A percentile compares a stretch with the other conserved stretches of the same genome.
Conservation (phyloP, 805 yeast species). For the Lipomyces orientalis region DNA sequence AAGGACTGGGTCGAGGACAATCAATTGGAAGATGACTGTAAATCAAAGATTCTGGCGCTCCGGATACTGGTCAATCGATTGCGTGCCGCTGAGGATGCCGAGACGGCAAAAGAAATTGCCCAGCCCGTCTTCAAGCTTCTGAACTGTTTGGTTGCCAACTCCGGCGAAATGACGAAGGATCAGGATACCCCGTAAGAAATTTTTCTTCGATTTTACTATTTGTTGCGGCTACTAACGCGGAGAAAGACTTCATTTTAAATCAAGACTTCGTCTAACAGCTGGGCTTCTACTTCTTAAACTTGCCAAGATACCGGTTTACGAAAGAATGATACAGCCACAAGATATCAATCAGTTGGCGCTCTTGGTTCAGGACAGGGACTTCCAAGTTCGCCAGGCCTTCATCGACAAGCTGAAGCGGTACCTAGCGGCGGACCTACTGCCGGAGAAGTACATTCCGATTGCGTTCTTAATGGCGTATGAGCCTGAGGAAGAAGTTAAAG, state of each 20-base stretch:
- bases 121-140: slow-evolving; percentile 72
- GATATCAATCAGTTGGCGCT: slow-evolving; percentile 61
- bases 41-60: slow-evolving; percentile 59
- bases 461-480: slow-evolving; percentile 80
- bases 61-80: slow-evolving; percentile 66
- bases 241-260: slow-evolving; percentile 53
- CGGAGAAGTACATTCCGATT: slow-evolving; percentile 70
- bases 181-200: slow-evolving; percentile 56
- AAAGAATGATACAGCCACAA: slow-evolving; percentile 57
- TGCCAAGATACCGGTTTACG: slow-evolving; percentile 60
- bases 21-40: slow-evolving; percentile 50
- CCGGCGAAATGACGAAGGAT: slow-evolving; percentile 67
- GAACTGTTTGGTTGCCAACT: slow-evolving; percentile 68
- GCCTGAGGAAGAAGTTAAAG: slow-evolving; percentile 59
- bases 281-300: slow-evolving; percentile 69
- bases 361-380: slow-evolving; percentile 70
- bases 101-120: slow-evolving; percentile 53
- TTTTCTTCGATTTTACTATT: not conserved
- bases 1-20: slow-evolving; percentile 57
- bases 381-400: slow-evolving; percentile 61
- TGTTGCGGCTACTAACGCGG: not conserved
- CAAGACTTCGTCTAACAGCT: slow-evolving; percentile 68
- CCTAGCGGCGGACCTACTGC: slow-evolving; percentile 58
- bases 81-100: slow-evolving; percentile 47
- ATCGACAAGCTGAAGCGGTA: slow-evolving; percentile 57